These are phyloP conservation scores for Rhododendron griersonianum DNA, from an alignment of 148 eudicot species.

Conservation along the genomic window DNA sequence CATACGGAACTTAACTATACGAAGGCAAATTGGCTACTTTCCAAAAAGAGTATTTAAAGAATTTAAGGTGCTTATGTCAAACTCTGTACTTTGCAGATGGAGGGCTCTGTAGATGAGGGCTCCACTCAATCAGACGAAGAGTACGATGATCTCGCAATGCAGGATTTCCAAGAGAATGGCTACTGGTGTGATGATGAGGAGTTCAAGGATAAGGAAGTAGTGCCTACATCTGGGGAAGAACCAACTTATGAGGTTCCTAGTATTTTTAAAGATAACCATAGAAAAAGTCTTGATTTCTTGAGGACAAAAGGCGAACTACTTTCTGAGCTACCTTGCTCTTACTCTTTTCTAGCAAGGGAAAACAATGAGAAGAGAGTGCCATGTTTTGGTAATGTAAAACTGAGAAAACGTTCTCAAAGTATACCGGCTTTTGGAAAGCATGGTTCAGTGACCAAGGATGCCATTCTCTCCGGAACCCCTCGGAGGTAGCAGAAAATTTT, in stretches of 20 bases:
- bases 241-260: constrained; percentile 8
- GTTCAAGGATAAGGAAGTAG: constrained; percentile 6
- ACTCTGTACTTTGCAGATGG: constrained; percentile 43
- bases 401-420: constrained; percentile 61
- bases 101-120: constrained; percentile 94
- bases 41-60: neutral
- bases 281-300: constrained; percentile 43
- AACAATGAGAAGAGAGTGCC: constrained; percentile 35
- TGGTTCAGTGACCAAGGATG: constrained; percentile 22
- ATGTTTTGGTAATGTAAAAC: constrained; percentile 26
- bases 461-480: constrained; percentile 11
- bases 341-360: constrained; percentile 27
- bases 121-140: constrained; percentile 91
- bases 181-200: constrained; percentile 47
- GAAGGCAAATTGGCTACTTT: neutral
- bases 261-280: constrained; percentile 25
- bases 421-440: constrained; percentile 44
- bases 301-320: constrained; percentile 44
- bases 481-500: constrained; percentile 2
- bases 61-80: neutral
- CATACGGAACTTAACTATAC: neutral
- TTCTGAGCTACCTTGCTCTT: constrained; percentile 26
- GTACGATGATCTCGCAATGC: constrained; percentile 89
- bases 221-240: constrained; percentile 16
- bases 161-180: constrained; percentile 58